Conservation (phyloP, 2,329 filamentous ascomycete genomes). For the Trichoderma asperellum region DNA sequence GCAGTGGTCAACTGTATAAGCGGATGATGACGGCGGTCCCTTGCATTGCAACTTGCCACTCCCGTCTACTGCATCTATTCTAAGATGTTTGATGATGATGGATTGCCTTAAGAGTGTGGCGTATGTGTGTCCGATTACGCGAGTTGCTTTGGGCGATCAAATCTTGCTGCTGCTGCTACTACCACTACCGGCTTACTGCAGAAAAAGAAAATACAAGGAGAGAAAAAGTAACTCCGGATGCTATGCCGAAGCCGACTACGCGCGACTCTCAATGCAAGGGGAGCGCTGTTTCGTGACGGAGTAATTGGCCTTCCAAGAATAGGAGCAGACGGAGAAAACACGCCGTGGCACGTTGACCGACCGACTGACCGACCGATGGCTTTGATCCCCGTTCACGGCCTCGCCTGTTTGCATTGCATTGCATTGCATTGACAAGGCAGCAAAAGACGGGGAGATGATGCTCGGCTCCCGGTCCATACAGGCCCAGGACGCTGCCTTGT, state of each 20-base stretch:
- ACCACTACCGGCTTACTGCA: neutral
- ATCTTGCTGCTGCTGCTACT: neutral
- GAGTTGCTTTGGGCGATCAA: neutral
- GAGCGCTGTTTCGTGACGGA: neutral
- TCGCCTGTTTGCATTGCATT: slow-evolving; percentile 11
- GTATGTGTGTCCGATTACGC: neutral
- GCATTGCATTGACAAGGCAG: neutral
- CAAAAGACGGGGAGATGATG: neutral
- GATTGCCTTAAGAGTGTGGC: neutral
- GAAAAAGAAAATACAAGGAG: neutral
- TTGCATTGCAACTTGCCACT: slow-evolving; percentile 20
- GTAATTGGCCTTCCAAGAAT: neutral
- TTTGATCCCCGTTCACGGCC: neutral
- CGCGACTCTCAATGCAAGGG: neutral
- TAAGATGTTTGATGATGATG: neutral
- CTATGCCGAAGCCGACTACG: neutral
- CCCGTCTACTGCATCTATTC: neutral
- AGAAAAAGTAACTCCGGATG: neutral
- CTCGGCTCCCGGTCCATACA: neutral
- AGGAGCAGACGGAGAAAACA: slow-evolving; percentile 10
- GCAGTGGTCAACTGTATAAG: neutral
- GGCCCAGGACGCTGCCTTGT: neutral
- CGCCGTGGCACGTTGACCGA: slow-evolving; percentile 2
- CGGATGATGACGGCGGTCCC: neutral
- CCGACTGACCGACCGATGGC: neutral